A percentile compares a stretch with the other conserved stretches of the same genome.
Conservation (phyloP, 1,139 yeast genomes). For the Torulaspora pretoriensis region DNA sequence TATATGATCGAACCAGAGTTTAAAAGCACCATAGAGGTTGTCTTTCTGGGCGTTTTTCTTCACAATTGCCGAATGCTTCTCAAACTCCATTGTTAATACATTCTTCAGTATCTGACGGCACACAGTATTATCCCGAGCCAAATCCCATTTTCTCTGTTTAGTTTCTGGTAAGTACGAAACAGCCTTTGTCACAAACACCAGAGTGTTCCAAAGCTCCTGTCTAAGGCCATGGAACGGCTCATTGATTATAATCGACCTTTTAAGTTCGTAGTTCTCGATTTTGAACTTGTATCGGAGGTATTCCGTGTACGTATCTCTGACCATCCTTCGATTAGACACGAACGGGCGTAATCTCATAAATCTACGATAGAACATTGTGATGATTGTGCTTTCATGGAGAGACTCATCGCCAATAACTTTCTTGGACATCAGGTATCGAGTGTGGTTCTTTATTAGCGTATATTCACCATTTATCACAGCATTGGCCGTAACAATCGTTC, state of each 20-base stretch:
- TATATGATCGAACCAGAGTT: conserved; percentile 19
- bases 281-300: conserved; percentile 31
- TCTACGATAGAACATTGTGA: conserved; percentile 27
- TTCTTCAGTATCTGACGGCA: conserved; percentile 31
- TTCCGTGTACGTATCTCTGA: conserved; percentile 25
- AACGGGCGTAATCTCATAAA: conserved; percentile 29
- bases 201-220: conserved; percentile 17
- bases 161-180: conserved; percentile 17
- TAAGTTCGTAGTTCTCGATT: conserved; percentile 27
- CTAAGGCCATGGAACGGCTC: conserved; percentile 3
- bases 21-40: conserved; percentile 10
- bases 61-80: conserved; percentile 16
- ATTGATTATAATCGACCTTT: conserved; percentile 15
- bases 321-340: conserved; percentile 27
- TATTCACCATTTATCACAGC: conserved; percentile 22
- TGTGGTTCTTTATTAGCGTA: conserved; percentile 18
- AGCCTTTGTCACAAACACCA: conserved; percentile 27
- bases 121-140: conserved; percentile 18
- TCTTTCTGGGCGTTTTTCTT: not conserved
- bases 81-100: conserved; percentile 28
- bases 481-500: conserved; percentile 20
- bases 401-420: conserved; percentile 5
- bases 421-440: conserved; percentile 18
- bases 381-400: conserved; percentile 10
- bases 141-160: conserved; percentile 1